Evolutionary conservation across 768 basidiomycete genomes (phyloP).

Genomic region (Pisolithus marmoratus): DNA sequence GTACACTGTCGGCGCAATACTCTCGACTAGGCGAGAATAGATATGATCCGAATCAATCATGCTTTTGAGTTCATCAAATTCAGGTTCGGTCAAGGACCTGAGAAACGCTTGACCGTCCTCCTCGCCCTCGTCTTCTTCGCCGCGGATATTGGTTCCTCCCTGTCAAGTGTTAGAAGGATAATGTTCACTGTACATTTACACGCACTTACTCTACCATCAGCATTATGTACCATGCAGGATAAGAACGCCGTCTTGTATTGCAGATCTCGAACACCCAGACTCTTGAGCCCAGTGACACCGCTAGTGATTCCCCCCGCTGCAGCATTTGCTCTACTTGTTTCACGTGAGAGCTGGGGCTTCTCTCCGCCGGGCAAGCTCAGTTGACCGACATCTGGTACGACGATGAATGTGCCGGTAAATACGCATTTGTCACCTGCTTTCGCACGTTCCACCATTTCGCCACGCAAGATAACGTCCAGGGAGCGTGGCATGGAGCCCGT

Average conservation of each 20-base stretch:
- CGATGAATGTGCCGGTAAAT: slow-evolving; percentile 96
- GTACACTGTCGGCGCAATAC: slow-evolving; percentile 96
- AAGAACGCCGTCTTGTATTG: slow-evolving; percentile 99
- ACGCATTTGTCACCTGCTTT: slow-evolving; percentile 99
- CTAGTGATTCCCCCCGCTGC: slow-evolving; percentile 61
- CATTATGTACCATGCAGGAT: slow-evolving; percentile 94
- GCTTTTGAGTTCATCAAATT: slow-evolving; percentile 87
- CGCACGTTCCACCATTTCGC: slow-evolving; percentile 95
- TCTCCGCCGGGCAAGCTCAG: slow-evolving; percentile 94
- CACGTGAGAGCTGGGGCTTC: slow-evolving; percentile 83
- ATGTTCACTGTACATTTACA: neutral
- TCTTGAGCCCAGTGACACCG: slow-evolving; percentile 93
- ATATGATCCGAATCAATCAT: slow-evolving; percentile 97
- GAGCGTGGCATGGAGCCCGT: slow-evolving; percentile 98
- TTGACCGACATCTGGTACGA: slow-evolving; percentile 97
- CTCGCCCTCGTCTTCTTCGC: slow-evolving; percentile 78
- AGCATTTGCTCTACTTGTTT: slow-evolving; percentile 60
- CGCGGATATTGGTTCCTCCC: slow-evolving; percentile 84
- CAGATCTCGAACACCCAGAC: slow-evolving; percentile 88
- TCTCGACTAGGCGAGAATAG: slow-evolving; percentile 87
- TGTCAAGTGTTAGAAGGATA: slow-evolving; percentile 24
- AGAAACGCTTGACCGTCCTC: slow-evolving; percentile 81
- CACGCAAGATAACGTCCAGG: slow-evolving; percentile 90
- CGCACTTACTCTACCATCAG: slow-evolving; percentile 74
- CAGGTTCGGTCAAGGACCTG: slow-evolving; percentile 83